Percentiles rank a stretch among this genome's conserved stretches.
Conservation (phyloP, 2,329 filamentous ascomycete species). For the Ophiostoma ips region DNA sequence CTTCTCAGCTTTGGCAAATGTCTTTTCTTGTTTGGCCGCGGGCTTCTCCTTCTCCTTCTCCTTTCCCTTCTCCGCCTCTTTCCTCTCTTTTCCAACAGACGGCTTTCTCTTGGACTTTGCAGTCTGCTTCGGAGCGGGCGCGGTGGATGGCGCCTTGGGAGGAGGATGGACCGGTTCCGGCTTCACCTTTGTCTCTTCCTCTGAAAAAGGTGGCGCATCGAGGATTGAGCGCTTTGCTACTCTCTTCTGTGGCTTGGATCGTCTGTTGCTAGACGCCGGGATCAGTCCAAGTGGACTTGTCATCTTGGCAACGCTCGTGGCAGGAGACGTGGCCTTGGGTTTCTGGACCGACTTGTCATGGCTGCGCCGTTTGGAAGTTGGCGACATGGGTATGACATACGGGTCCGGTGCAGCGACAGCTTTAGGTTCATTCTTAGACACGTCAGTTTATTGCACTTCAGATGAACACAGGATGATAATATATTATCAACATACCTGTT, state of each 20-base stretch:
- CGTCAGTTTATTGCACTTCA: neutral
- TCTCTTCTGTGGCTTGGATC: constrained; percentile 3
- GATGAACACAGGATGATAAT: neutral
- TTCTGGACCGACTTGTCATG: neutral
- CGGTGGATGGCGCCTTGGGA: neutral
- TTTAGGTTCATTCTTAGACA: too few relatives aligned
- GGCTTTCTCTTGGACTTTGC: neutral
- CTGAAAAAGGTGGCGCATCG: neutral
- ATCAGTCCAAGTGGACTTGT: neutral
- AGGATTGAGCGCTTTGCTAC: constrained; percentile 10
- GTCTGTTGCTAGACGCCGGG: neutral
- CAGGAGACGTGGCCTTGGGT: neutral
- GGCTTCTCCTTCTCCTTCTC: neutral
- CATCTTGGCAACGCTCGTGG: neutral
- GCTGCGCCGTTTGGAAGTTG: neutral
- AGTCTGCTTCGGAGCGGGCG: neutral
- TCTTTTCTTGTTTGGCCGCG: neutral
- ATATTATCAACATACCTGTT: neutral
- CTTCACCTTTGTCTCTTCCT: neutral
- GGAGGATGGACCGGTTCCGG: neutral
- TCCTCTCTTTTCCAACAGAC: neutral
- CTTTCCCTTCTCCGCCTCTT: neutral
- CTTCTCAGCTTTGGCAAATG: neutral
- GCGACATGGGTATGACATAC: constrained; percentile 7
- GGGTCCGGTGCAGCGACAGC: neutral